These are phyloP conservation scores for Mycena galopus DNA, from an alignment of 768 basidiomycete species.

Conservation along the genomic window DNA sequence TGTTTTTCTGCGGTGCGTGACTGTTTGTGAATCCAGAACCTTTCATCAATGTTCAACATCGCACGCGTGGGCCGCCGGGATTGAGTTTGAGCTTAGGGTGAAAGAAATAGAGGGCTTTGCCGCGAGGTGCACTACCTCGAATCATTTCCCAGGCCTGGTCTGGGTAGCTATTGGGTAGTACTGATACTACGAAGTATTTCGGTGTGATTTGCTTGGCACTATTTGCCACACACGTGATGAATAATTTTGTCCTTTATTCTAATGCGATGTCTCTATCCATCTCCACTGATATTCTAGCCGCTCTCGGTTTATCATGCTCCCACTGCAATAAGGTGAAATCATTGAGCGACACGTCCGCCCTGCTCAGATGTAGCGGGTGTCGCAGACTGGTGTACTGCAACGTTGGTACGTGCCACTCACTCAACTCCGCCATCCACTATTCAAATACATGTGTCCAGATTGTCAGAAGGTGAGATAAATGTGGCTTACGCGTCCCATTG, in stretches of 20 bases:
- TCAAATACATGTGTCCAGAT: not conserved
- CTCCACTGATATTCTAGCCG: not conserved
- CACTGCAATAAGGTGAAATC: slow-evolving; percentile 12
- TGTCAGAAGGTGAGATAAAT: slow-evolving; percentile 19
- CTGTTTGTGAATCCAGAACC: no score
- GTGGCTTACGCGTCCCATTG: not conserved
- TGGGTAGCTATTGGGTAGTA: no score
- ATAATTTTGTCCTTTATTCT: slow-evolving; percentile 4
- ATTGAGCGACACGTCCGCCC: not conserved
- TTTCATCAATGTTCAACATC: no score
- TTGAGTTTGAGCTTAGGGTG: no score
- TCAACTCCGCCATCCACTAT: not conserved
- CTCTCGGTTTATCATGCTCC: slow-evolving; percentile 9
- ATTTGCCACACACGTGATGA: no score
- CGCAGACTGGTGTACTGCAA: slow-evolving; percentile 12
- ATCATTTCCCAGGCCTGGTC: no score
- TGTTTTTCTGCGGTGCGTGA: no score
- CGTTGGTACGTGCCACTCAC: not conserved
- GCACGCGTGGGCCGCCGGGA: no score
- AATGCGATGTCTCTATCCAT: slow-evolving; percentile 10
- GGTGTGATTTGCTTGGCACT: no score
- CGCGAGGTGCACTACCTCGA: no score
- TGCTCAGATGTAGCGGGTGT: slow-evolving; percentile 17
- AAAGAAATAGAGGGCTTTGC: no score
- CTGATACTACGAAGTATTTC: no score